A percentile compares a stretch with the other conserved stretches of the same genome.
These are phyloP conservation scores for Thalassiosira livingstoniorum DNA, from an alignment of 352 stramenopile species.

Conservation along the genomic window DNA sequence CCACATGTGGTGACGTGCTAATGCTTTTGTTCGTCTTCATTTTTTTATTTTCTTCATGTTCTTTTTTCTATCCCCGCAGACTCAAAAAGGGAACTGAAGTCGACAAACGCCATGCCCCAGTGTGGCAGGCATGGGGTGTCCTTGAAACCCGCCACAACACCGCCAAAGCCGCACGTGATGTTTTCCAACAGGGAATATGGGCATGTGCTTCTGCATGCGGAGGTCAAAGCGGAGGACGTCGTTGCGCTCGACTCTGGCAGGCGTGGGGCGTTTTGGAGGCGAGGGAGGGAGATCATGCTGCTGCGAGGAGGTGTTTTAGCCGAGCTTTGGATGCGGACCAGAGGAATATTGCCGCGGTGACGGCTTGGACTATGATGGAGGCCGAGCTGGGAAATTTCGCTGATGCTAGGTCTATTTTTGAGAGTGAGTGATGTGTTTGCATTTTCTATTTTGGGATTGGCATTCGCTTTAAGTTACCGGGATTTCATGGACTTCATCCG, in stretches of 20 bases:
- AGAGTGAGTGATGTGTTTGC: constrained; percentile 33
- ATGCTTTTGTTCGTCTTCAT: background rate
- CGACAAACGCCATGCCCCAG: constrained; percentile 81
- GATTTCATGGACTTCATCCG: background rate
- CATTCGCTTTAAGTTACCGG: background rate
- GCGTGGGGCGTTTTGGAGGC: constrained; percentile 84
- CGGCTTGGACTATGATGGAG: constrained; percentile 84
- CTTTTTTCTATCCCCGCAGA: constrained; percentile 28
- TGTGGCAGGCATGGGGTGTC: constrained; percentile 86
- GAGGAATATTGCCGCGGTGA: constrained; percentile 80
- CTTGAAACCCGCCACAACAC: constrained; percentile 80
- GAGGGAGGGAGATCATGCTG: constrained; percentile 74
- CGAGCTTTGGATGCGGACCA: constrained; percentile 84
- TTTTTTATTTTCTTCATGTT: constrained; percentile 6
- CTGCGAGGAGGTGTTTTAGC: constrained; percentile 80
- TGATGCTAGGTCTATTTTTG: constrained; percentile 75
- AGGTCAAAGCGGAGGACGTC: constrained; percentile 78
- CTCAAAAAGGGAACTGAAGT: constrained; percentile 74
- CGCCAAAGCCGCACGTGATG: constrained; percentile 70
- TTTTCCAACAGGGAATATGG: constrained; percentile 88
- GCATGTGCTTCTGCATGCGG: constrained; percentile 76
- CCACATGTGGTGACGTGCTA: too few species aligned
- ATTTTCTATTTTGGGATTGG: background rate
- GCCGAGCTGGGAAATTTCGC: constrained; percentile 70
- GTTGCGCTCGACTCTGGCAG: constrained; percentile 84